phyloP scores from a whole-genome alignment of 2,329 filamentous ascomycete genomes.

The Penicillium sp. region DNA sequence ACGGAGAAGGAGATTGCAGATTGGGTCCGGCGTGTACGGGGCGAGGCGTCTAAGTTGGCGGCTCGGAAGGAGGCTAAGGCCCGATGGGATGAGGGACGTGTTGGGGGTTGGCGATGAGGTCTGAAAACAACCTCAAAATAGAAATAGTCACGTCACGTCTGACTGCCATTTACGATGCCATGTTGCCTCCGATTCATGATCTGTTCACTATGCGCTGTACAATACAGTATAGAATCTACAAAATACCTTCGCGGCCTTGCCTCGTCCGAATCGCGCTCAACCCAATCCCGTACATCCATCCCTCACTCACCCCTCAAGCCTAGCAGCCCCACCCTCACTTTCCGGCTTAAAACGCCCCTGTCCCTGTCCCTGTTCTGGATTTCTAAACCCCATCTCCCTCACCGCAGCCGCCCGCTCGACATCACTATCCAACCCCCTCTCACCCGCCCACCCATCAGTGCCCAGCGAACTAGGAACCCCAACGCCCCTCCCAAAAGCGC shows the following conservation, averaged over 20 bases:
- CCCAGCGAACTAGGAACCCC: slow-evolving; percentile 34
- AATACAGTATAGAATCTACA: not conserved
- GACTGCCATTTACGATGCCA: slow-evolving; percentile 9
- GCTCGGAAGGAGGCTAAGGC: slow-evolving; percentile 82
- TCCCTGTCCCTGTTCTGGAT: not conserved
- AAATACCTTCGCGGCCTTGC: not conserved
- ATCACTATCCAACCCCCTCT: slow-evolving; percentile 11
- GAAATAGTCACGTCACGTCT: not conserved
- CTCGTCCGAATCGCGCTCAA: not conserved
- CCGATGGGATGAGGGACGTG: slow-evolving; percentile 92
- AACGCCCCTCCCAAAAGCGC: slow-evolving; percentile 59
- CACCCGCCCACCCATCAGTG: slow-evolving; percentile 28
- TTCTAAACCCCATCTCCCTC: not conserved
- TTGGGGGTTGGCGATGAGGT: slow-evolving; percentile 81
- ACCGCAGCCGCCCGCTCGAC: slow-evolving; percentile 20
- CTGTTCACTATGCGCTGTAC: not conserved
- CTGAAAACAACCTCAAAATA: not conserved
- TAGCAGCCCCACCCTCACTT: not conserved
- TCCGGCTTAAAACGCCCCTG: not conserved
- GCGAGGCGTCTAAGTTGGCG: slow-evolving; percentile 75
- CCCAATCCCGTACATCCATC: too few relatives aligned
- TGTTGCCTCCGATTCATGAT: slow-evolving; percentile 6
- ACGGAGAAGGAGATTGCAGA: slow-evolving; percentile 80
- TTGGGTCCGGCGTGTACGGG: slow-evolving; percentile 78
- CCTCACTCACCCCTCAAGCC: slow-evolving; percentile 5